Evolutionary conservation across 225 moss, liverwort and hornwort genomes (phyloP), one percentile per base, ranked within the genome.

Genomic region (Pleurozium schreberi): DNA sequence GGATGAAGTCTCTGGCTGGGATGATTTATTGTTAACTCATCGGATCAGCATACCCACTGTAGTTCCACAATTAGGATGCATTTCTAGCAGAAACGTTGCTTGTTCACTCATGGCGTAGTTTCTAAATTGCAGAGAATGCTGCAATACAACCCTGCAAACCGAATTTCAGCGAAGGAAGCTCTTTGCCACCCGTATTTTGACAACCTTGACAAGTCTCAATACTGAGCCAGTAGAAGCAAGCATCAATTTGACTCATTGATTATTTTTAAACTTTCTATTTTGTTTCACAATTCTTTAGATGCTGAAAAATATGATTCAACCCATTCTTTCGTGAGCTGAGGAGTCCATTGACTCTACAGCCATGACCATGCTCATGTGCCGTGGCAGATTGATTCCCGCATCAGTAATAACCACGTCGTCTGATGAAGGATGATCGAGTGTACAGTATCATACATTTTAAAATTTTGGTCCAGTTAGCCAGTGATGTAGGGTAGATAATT

Each of bases 131-230:
- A 96, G 95, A 93, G 90, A 87, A 97, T 97, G 95, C 75, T 97
- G 89, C 95, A 93, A 87, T 97, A 97, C 82, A 93, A 95, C 50
- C 97, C 97, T 82, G 89, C 95, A 22, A 96, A 91, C 55, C 93
- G 96, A 49, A 95, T 94, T 81, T 96, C 94, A 59, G 96, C 96
- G 16, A 96, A 96, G 86, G 93, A 93, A 87, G 96, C 94, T 73
- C 92, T 96, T 43, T 88, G 91, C 85, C 96, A 96, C 84, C 89
- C 94, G 38, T 97, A 97, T 70, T 96, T 97, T 79, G 95, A 95
- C 87, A 93, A 90, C 92, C 91, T 97, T 83, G 95, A 96, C 90
- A 96, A 97, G 84, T 97, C 97, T 42, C 96, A 97, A 80, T 97
- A 95, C 87, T 97, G 88, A 93, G 36, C 38, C 70, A 82, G 75